These are phyloP conservation scores for Hippophae tibetana DNA, from an alignment of 306 rosid species.

Conservation along the genomic window DNA sequence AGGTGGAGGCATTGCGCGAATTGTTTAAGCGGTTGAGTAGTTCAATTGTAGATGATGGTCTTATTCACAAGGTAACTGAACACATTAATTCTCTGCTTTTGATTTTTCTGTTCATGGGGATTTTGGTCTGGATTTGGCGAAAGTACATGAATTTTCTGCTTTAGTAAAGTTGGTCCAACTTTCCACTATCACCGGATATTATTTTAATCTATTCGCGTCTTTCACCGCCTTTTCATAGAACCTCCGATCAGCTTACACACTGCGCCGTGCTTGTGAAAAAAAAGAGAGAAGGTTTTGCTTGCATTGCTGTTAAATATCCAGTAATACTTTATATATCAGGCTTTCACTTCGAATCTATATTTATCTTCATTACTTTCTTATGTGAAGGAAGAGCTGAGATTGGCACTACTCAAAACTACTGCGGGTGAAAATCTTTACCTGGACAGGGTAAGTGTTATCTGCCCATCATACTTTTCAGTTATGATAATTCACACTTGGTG, in stretches of 20 bases:
- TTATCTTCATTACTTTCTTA: slow-evolving; percentile 10
- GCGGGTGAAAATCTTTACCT: slow-evolving; percentile 51
- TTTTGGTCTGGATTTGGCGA: not conserved
- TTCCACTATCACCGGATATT: no score
- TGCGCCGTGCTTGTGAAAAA: not conserved
- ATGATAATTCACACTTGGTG: no score
- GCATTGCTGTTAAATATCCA: no score
- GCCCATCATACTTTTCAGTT: not conserved
- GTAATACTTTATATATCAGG: not conserved
- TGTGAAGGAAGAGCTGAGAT: slow-evolving; percentile 60
- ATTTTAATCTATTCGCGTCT: no score
- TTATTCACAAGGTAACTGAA: slow-evolving; percentile 55
- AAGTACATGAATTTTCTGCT: not conserved
- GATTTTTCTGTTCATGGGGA: no score
- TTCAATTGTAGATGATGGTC: slow-evolving; percentile 53
- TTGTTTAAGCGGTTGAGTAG: slow-evolving; percentile 58
- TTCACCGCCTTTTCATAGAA: no score
- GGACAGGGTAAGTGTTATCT: slow-evolving; percentile 44
- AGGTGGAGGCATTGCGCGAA: slow-evolving; percentile 61
- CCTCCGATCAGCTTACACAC: not conserved
- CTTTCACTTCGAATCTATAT: slow-evolving; percentile 2
- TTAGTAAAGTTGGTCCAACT: not conserved
- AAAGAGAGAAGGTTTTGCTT: not conserved
- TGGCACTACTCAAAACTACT: slow-evolving; percentile 43
- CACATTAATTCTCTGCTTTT: not conserved